Conservation (phyloP, 352 stramenopile genomes). For the Globisporangium nunn region DNA sequence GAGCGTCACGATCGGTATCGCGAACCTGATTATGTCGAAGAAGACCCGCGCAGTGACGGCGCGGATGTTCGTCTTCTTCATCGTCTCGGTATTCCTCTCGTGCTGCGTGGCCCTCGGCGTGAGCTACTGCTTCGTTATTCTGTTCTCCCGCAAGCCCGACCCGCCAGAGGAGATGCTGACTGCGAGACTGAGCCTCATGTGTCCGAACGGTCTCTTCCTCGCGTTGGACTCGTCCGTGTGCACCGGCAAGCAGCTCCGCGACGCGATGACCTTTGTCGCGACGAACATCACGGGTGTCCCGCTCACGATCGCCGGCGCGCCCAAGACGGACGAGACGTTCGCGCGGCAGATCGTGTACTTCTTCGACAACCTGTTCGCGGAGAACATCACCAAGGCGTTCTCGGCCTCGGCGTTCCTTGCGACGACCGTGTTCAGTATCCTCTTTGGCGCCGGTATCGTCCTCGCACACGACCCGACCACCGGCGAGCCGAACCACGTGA, state of each 20-base stretch:
- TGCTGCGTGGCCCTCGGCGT: constrained; percentile 29
- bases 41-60: constrained; percentile 43
- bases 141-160: constrained; percentile 17
- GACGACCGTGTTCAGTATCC: constrained; percentile 48
- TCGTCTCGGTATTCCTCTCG: constrained; percentile 31
- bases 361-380: constrained; percentile 38
- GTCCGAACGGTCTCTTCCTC: constrained; percentile 45
- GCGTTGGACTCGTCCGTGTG: constrained; percentile 17
- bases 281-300: constrained; percentile 47
- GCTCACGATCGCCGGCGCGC: constrained; percentile 20
- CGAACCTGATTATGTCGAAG: constrained; percentile 42
- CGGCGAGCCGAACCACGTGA: constrained; percentile 38
- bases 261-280: constrained; percentile 28
- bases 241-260: constrained; percentile 14
- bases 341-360: constrained; percentile 44
- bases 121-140: constrained; percentile 23
- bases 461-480: constrained; percentile 33
- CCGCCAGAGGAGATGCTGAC: constrained; percentile 10
- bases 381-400: constrained; percentile 57
- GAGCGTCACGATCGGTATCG: constrained; percentile 53
- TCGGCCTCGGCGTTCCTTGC: constrained; percentile 33
- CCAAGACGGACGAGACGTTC: constrained; percentile 31
- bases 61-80: constrained; percentile 40
- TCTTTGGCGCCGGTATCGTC: constrained; percentile 41
- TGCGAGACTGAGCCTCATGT: constrained; percentile 36